Conservation (phyloP, 331 rosid genomes). For the Dryas integrifolia region DNA sequence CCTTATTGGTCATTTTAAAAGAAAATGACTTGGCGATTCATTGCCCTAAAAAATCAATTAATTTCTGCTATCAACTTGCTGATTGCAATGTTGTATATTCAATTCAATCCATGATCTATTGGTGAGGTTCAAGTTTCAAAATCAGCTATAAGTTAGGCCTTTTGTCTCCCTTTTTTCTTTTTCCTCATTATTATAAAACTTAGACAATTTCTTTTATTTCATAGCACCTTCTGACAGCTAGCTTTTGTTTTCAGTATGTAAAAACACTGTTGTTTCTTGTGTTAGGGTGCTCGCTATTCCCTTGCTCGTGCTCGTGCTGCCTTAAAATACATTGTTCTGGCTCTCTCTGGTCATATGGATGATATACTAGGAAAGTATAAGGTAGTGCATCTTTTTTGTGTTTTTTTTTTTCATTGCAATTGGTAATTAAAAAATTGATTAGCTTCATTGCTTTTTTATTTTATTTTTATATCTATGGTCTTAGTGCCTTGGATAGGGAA, state of each 20-base stretch:
- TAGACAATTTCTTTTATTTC: not conserved
- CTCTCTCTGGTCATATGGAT: constrained; percentile 88
- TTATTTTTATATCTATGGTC: not conserved
- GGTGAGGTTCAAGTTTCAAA: not conserved
- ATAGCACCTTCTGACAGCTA: constrained; percentile 1
- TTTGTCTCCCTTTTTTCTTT: not conserved
- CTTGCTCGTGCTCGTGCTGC: constrained; percentile 73
- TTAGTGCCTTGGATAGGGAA: not conserved
- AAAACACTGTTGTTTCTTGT: constrained; percentile 6
- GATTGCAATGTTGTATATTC: not conserved
- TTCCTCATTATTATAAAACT: too few species aligned
- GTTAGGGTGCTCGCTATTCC: constrained; percentile 62
- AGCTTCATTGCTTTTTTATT: not conserved
- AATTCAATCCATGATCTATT: too few species aligned
- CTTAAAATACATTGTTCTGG: constrained; percentile 78
- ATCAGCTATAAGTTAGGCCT: not conserved
- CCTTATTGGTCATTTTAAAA: not conserved
- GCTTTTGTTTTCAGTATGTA: constrained; percentile 8
- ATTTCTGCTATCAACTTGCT: not conserved
- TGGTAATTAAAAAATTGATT: not conserved
- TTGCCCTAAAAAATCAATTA: not conserved
- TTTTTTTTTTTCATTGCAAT: not conserved
- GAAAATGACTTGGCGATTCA: not conserved
- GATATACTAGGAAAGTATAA: constrained; percentile 79
- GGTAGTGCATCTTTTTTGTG: constrained; percentile 40